These are phyloP conservation scores for Penicillium sp. DNA, from an alignment of 2,329 filamentous ascomycete genomes.

Conservation along the genomic window DNA sequence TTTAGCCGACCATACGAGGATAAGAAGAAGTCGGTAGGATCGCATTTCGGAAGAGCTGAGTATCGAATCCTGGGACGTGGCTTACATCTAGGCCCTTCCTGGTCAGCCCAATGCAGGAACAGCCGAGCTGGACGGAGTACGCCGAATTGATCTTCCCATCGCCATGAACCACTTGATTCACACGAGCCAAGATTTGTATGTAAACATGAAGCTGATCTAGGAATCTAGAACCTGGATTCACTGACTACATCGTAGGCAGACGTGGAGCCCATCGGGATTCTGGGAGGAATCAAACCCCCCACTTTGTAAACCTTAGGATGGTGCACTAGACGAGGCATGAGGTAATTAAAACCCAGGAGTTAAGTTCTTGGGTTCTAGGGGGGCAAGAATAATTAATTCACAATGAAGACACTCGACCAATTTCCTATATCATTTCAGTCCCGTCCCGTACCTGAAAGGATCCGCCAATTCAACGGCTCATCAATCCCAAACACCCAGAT, in stretches of 20 bases:
- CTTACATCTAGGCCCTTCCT: not conserved
- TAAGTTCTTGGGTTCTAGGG: too few relatives aligned
- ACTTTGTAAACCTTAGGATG: not conserved
- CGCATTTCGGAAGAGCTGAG: not conserved
- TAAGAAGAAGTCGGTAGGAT: not conserved
- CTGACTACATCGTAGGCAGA: not conserved
- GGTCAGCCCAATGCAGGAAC: not conserved
- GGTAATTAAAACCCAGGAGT: too few relatives aligned
- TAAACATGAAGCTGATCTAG: too few relatives aligned
- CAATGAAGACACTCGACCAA: not conserved
- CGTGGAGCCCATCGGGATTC: not conserved
- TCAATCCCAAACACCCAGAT: not conserved
- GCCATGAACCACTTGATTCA: not conserved
- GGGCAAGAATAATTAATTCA: too few relatives aligned
- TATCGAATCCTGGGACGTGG: not conserved
- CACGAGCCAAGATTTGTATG: too few relatives aligned
- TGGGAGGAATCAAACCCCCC: not conserved
- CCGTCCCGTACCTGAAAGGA: not conserved
- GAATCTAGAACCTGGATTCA: too few relatives aligned
- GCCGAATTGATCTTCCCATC: not conserved
- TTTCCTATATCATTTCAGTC: not conserved
- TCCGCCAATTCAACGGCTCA: not conserved
- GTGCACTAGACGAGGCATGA: not conserved
- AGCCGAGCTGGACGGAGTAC: not conserved
- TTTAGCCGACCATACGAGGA: not conserved